A percentile compares a stretch with the other conserved stretches of the same genome.
These are phyloP conservation scores for Vicia sativa DNA, from an alignment of 306 rosid genomes.

Conservation along the genomic window DNA sequence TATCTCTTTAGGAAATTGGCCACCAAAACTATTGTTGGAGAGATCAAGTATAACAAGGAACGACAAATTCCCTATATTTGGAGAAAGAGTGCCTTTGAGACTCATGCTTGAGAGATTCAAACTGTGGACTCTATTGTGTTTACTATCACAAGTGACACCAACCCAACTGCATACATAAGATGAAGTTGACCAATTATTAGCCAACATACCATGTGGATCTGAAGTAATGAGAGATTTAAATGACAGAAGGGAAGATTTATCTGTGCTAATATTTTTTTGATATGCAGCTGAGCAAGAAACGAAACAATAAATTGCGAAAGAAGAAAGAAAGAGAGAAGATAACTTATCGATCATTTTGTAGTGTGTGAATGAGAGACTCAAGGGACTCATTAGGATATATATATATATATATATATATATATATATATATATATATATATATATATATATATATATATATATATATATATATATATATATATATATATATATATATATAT, in stretches of 20 bases:
- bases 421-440: too few species aligned
- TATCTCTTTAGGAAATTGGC: constrained; percentile 17
- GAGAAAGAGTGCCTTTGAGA: constrained; percentile 24
- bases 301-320: neutral
- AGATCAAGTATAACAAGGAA: constrained; percentile 25
- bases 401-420: too few species aligned
- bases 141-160: constrained; percentile 37
- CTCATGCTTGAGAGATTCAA: constrained; percentile 9
- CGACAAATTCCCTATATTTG: constrained; percentile 31
- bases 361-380: neutral
- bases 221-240: constrained; percentile 27
- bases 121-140: constrained; percentile 10
- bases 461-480: too few species aligned
- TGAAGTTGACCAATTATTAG: constrained; percentile 38
- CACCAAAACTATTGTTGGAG: constrained; percentile 25
- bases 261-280: neutral
- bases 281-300: neutral
- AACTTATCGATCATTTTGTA: neutral
- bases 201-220: constrained; percentile 20
- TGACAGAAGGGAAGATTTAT: constrained; percentile 31
- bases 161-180: constrained; percentile 31
- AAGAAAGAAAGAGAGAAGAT: neutral
- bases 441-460: too few species aligned
- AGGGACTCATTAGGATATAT: too few species aligned
- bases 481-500: too few species aligned